Base-by-base conservation (phyloP, 2,329 filamentous ascomycete species). In the Fusarium algeriense region DNA sequence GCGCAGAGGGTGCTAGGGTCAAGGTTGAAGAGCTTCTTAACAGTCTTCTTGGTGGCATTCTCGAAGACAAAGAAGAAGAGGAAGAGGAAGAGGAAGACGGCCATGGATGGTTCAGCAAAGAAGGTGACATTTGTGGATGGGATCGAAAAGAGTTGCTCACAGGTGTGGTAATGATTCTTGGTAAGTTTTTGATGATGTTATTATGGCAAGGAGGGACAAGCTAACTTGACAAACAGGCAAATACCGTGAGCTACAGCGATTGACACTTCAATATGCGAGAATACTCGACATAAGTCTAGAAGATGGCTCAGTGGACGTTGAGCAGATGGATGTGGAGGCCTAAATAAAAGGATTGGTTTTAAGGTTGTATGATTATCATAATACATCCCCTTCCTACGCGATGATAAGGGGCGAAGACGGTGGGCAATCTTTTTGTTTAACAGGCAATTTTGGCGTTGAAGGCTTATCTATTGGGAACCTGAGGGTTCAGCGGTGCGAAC, bases 11-110 rank as follows among this genome's bases (percentile, higher is more conserved):
- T 0, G 84, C 95, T 55, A 90, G 92, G 73, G 87, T 89, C 61
- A 99, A 99, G 83, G 94, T 98, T 4, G 95, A 98, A 79, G 97
- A 99, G 83, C 85, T 99, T 13, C 84, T 98, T 32, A 92, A 93
- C 73, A 92, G 90, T 48, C 84, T 99, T 44, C 85, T 97, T 52
- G 94, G 95, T 11, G 92, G 93, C 54, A 88, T 87, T 74, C 86
- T 86, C 78, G 86, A 86, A 67, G 90, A 92, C 4, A 88, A 88
- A 28, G 82, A 78, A n/a, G 68, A 70, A 2, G 61, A 66, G 4
- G 49, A 63, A 2, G 61, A 66, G 4, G 49, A 63, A 81, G 82
- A 65, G 81, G 82, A 61, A 81, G 61, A 75, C 37, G 86, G 82
- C 15, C 84, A 82, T 73, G 91, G 88, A 19, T 93, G 90, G 92